Conservation (phyloP, 31 red algal species). For the Endocladia muricata region DNA sequence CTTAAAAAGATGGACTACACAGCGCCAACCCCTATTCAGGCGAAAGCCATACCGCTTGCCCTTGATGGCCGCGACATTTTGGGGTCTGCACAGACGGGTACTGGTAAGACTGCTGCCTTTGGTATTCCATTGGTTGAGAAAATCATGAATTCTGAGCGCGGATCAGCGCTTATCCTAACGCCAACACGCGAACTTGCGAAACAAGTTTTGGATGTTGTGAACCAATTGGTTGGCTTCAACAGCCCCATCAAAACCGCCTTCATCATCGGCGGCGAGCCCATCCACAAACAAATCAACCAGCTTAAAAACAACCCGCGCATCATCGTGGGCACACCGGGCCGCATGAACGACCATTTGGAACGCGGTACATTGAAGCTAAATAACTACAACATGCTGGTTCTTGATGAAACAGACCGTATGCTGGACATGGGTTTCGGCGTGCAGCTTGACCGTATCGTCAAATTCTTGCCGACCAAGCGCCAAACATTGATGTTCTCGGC, state of each 20-base stretch:
- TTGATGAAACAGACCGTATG: constrained; percentile 93
- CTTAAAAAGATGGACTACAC: too few relatives aligned
- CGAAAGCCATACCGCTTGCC: constrained; percentile 85
- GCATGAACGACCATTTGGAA: constrained; percentile 83
- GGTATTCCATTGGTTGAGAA: constrained; percentile 87
- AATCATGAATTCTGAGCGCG: constrained; percentile 47
- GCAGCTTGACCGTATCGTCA: constrained; percentile 77
- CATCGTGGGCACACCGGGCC: constrained; percentile 85
- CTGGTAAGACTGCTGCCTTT: constrained; percentile 90
- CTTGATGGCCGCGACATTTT: constrained; percentile 90
- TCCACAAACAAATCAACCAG: too few relatives aligned
- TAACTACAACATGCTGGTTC: constrained; percentile 66
- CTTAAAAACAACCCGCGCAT: too few relatives aligned
- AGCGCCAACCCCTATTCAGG: constrained; percentile 89
- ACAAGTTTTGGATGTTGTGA: too few relatives aligned
- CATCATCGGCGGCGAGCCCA: too few relatives aligned
- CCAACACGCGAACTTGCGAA: constrained; percentile 91
- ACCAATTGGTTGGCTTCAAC: too few relatives aligned
- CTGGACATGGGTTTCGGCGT: constrained; percentile 75
- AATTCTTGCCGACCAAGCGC: constrained; percentile 69
- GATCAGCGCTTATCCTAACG: constrained; percentile 73
- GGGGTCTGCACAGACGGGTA: constrained; percentile 90
- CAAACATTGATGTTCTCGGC: constrained; percentile 92
- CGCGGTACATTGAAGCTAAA: constrained; percentile 72
- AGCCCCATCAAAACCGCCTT: too few relatives aligned